phyloP scores from a whole-genome alignment of 2,329 filamentous ascomycete species.

The Paramyrothecium sp. region DNA sequence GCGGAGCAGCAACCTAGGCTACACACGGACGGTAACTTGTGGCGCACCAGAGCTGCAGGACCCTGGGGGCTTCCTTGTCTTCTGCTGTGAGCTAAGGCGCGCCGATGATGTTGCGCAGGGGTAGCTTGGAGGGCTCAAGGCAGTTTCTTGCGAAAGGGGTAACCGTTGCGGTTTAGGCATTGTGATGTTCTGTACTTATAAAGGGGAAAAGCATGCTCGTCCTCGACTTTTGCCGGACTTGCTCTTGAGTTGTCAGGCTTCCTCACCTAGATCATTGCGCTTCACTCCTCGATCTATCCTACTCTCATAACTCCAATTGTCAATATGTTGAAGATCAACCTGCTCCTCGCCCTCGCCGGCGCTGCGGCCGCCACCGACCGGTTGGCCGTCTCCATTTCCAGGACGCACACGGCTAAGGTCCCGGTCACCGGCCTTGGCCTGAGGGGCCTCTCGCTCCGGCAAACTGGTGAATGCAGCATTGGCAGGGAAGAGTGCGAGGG shows the following conservation, averaged over 20 bases:
- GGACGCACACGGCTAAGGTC: neutral
- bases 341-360: constrained; percentile 23
- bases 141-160: neutral
- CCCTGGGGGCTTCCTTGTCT: constrained; percentile 6
- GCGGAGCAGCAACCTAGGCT: neutral
- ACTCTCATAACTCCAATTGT: neutral
- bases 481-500: constrained; percentile 23
- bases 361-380: constrained; percentile 16
- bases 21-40: constrained; percentile 9
- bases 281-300: neutral
- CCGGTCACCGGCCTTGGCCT: constrained; percentile 14
- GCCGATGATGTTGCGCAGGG: neutral
- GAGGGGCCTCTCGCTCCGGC: constrained; percentile 14
- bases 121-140: neutral
- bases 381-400: neutral
- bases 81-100: constrained; percentile 5
- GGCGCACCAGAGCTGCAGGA: constrained; percentile 13
- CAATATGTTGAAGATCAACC: constrained; percentile 21
- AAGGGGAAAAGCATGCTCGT: no score
- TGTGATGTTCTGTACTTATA: no score
- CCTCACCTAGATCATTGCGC: neutral
- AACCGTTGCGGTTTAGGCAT: neutral
- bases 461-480: constrained; percentile 15
- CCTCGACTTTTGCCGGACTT: no score
- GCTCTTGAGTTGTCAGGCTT: neutral